Conservation (phyloP, 805 yeast genomes). For the Teunomyces atbi region DNA sequence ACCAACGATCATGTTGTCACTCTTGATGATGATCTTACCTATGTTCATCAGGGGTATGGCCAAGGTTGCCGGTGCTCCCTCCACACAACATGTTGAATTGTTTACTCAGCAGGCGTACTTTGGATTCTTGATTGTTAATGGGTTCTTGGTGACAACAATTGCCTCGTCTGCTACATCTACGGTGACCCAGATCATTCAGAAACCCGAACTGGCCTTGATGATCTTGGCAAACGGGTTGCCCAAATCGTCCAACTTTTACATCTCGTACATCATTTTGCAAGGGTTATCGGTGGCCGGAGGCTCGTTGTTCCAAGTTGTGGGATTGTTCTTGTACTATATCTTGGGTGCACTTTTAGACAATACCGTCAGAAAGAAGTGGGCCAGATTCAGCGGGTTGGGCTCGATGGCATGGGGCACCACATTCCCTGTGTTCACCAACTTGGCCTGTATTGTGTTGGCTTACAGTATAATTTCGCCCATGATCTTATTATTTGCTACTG, state of each 20-base stretch:
- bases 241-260: constrained; percentile 86
- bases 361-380: constrained; percentile 68
- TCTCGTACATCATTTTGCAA: constrained; percentile 74
- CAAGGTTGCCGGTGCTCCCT: constrained; percentile 65
- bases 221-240: constrained; percentile 78
- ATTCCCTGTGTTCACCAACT: constrained; percentile 72
- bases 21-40: constrained; percentile 86
- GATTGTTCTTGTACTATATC: constrained; percentile 57
- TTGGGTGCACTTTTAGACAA: constrained; percentile 56
- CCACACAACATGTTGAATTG: constrained; percentile 68
- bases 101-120: constrained; percentile 88
- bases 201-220: constrained; percentile 71
- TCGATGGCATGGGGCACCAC: constrained; percentile 68
- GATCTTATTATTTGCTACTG: constrained; percentile 69
- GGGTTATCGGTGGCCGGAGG: constrained; percentile 82
- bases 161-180: constrained; percentile 84
- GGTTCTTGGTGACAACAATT: constrained; percentile 78
- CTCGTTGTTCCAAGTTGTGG: constrained; percentile 64
- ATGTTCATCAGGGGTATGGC: constrained; percentile 79
- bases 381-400: constrained; percentile 54
- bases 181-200: constrained; percentile 60
- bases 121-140: constrained; percentile 89
- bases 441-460: constrained; percentile 66
- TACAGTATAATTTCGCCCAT: constrained; percentile 79
- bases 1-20: constrained; percentile 77